Evolutionary conservation across 768 basidiomycete species (phyloP).

Genomic region (Lactifluus hygrophoroides): DNA sequence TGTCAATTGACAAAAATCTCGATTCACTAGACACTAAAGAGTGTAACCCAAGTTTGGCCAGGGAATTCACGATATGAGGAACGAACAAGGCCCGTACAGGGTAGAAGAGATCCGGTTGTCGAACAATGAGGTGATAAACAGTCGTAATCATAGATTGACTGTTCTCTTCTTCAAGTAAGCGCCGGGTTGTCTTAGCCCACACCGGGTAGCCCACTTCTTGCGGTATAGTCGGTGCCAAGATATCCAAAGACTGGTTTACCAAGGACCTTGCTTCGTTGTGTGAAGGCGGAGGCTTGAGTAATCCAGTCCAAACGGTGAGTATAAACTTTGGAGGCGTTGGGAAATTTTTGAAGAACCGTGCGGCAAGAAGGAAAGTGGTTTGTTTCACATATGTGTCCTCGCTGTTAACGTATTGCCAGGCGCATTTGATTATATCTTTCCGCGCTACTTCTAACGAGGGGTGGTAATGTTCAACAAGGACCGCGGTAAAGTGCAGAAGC

Average conservation of each 20-base stretch:
- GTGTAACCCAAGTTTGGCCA: slow-evolving; percentile 81
- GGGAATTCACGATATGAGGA: slow-evolving; percentile 84
- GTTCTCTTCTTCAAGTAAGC: slow-evolving; percentile 83
- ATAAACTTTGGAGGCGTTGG: slow-evolving; percentile 89
- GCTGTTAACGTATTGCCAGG: slow-evolving; percentile 79
- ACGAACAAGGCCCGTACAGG: slow-evolving; percentile 88
- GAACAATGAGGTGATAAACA: slow-evolving; percentile 88
- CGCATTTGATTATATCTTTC: slow-evolving; percentile 90
- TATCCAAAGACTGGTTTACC: slow-evolving; percentile 80
- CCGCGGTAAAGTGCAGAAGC: slow-evolving; percentile 78
- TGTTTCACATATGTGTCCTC: slow-evolving; percentile 92
- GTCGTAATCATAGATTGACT: slow-evolving; percentile 58
- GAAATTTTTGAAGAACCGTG: slow-evolving; percentile 85
- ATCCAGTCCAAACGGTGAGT: slow-evolving; percentile 80
- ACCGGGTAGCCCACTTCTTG: slow-evolving; percentile 50
- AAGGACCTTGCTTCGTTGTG: slow-evolving; percentile 69
- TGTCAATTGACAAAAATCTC: slow-evolving; percentile 80
- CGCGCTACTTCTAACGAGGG: slow-evolving; percentile 71
- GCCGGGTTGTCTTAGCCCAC: slow-evolving; percentile 85
- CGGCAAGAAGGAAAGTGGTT: slow-evolving; percentile 82
- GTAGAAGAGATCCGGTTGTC: slow-evolving; percentile 87
- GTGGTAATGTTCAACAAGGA: slow-evolving; percentile 79
- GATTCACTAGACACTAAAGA: slow-evolving; percentile 65
- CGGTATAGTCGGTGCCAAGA: slow-evolving; percentile 75
- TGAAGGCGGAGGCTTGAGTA: slow-evolving; percentile 58